Evolutionary conservation across 805 yeast species (phyloP).

Genomic region (Isabelozyma heimii): DNA sequence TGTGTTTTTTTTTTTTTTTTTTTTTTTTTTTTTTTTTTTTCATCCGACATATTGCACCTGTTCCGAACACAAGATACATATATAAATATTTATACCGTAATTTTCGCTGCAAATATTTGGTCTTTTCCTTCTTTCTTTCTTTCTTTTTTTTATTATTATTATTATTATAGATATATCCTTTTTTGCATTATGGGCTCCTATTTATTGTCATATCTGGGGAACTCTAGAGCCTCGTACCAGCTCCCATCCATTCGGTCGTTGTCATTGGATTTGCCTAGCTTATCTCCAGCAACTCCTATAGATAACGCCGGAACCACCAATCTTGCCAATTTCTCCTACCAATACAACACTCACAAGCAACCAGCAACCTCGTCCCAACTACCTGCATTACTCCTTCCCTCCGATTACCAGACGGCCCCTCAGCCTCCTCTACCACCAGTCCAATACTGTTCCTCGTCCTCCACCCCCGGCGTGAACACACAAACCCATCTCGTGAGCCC

Average conservation of each 20-base stretch:
- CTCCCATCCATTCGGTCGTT: constrained; percentile 37
- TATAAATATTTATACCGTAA: background rate
- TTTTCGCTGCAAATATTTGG: background rate
- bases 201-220: background rate
- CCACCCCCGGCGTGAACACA: background rate
- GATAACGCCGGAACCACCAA: background rate
- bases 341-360: background rate
- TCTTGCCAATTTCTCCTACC: background rate
- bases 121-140: too few relatives aligned
- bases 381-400: background rate
- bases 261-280: constrained; percentile 22
- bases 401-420: background rate
- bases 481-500: constrained; percentile 4
- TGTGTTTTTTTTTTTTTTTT: too few relatives aligned
- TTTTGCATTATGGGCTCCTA: background rate
- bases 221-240: constrained; percentile 3
- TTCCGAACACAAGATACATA: background rate
- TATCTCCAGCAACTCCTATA: background rate
- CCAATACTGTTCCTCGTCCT: background rate
- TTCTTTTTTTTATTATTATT: too few relatives aligned
- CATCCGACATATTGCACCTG: background rate
- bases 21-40: too few relatives aligned
- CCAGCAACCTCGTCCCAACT: background rate
- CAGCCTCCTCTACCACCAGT: background rate
- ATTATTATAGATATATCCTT: too few relatives aligned